Evolutionary conservation across 805 yeast genomes (phyloP).

Genomic region (Sugiyamaella floridensis): DNA sequence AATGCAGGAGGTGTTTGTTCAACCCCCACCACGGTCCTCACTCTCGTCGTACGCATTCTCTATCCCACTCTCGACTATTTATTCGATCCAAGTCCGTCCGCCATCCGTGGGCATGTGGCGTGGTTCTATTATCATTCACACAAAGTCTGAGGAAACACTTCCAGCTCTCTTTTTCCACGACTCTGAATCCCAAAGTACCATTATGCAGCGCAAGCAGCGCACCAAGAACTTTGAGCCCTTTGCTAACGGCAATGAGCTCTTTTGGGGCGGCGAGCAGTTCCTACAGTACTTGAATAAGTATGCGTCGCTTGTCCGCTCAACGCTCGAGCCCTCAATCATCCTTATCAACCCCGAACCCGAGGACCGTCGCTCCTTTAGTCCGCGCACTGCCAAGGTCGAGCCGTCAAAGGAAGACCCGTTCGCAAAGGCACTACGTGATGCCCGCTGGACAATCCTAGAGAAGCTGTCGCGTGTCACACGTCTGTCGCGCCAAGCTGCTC

Average conservation of each 20-base stretch:
- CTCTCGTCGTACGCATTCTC: slow-evolving; percentile 64
- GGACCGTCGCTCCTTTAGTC: slow-evolving; percentile 55
- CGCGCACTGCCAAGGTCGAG: slow-evolving; percentile 34
- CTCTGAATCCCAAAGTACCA: slow-evolving; percentile 71
- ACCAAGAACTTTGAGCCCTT: slow-evolving; percentile 71
- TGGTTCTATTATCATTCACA: slow-evolving; percentile 75
- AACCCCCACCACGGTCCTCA: slow-evolving; percentile 47
- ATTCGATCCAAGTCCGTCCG: slow-evolving; percentile 73
- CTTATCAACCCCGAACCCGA: slow-evolving; percentile 71
- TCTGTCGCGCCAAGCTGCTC: slow-evolving; percentile 56
- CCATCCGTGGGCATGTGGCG: slow-evolving; percentile 88
- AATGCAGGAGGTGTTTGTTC: slow-evolving; percentile 32
- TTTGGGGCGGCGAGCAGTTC: slow-evolving; percentile 91
- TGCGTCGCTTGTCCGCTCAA: slow-evolving; percentile 59
- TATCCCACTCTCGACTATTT: slow-evolving; percentile 51
- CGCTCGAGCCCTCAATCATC: slow-evolving; percentile 63
- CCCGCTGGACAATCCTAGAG: slow-evolving; percentile 83
- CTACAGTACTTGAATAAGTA: slow-evolving; percentile 46
- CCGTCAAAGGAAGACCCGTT: slow-evolving; percentile 30
- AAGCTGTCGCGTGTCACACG: slow-evolving; percentile 73
- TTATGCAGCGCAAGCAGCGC: slow-evolving; percentile 50
- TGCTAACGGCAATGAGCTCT: slow-evolving; percentile 42
- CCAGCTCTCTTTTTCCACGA: slow-evolving; percentile 94
- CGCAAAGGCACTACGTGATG: slow-evolving; percentile 48
- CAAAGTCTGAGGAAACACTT: slow-evolving; percentile 51